These are phyloP conservation scores for Saxispiralis lemnorum DNA, from an alignment of 495 filamentous ascomycete genomes.

Conservation along the genomic window DNA sequence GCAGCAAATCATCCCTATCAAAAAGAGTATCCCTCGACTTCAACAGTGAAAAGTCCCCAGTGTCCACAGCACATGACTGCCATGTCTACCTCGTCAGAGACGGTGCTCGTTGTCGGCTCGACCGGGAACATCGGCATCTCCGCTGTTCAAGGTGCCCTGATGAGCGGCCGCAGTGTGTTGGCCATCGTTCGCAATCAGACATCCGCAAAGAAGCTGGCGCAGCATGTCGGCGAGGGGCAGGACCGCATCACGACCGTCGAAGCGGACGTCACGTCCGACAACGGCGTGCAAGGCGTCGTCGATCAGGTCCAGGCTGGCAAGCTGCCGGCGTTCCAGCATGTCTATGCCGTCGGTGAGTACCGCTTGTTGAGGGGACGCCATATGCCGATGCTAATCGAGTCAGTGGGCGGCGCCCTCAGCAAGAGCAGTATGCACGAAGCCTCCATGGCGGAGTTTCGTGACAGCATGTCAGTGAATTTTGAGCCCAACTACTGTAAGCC, in stretches of 20 bases:
- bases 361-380: neutral
- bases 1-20: no score
- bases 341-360: constrained; percentile 23
- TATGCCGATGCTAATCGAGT: neutral
- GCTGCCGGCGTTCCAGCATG: constrained; percentile 28
- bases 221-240: constrained; percentile 20
- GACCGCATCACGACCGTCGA: constrained; percentile 24
- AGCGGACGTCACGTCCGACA: constrained; percentile 22
- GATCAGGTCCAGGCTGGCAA: constrained; percentile 24
- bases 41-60: no score
- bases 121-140: constrained; percentile 29
- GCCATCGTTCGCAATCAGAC: constrained; percentile 27
- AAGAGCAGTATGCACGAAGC: constrained; percentile 14
- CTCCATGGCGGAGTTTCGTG: constrained; percentile 17
- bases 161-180: constrained; percentile 21
- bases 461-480: constrained; percentile 21
- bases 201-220: constrained; percentile 25
- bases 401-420: neutral
- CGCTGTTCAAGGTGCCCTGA: constrained; percentile 21
- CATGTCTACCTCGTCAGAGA: no score
- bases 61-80: no score
- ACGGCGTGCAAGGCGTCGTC: constrained; percentile 24
- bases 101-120: constrained; percentile 27
- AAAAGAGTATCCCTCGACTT: no score
- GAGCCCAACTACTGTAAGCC: constrained; percentile 27